Conservation (phyloP, 768 basidiomycete genomes). For the Amanita jacksonii region DNA sequence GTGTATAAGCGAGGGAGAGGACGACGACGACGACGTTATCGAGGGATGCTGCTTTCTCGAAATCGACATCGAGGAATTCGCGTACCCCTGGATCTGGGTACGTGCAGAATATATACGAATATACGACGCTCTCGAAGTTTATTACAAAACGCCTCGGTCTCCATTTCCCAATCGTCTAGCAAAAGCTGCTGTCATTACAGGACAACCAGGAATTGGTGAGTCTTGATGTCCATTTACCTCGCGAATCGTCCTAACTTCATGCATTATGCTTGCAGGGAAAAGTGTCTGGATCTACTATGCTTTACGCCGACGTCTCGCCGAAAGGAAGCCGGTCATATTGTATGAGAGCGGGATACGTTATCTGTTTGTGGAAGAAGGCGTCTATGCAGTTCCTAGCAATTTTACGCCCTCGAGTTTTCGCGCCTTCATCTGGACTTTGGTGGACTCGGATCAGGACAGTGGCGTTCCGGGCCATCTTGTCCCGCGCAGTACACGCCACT, state of each 20-base stretch:
- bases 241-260: constrained; percentile 5
- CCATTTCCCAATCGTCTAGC: constrained; percentile 6
- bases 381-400: constrained; percentile 10
- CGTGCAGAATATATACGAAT: constrained; percentile 11
- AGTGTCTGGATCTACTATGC: constrained; percentile 13
- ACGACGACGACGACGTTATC: constrained; percentile 9
- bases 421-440: constrained; percentile 13
- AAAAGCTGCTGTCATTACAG: constrained; percentile 8
- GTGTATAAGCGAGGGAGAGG: constrained; percentile 5
- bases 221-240: constrained; percentile 5
- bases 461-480: constrained; percentile 13
- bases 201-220: constrained; percentile 13
- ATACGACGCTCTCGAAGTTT: constrained; percentile 6
- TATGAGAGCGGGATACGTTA: constrained; percentile 5
- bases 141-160: constrained; percentile 4
- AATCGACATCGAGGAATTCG: constrained; percentile 1
- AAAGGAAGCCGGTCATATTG: constrained; percentile 14
- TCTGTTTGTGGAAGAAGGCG: constrained; percentile 15
- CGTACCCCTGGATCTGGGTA: constrained; percentile 4
- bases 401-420: constrained; percentile 7
- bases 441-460: constrained; percentile 11
- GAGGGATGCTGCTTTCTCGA: constrained; percentile 8
- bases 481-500: constrained; percentile 8
- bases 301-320: constrained; percentile 11
- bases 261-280: constrained; percentile 11